Base-by-base conservation (phyloP, 2,329 filamentous ascomycete species). In the Macrophomina pseudophaseolina region DNA sequence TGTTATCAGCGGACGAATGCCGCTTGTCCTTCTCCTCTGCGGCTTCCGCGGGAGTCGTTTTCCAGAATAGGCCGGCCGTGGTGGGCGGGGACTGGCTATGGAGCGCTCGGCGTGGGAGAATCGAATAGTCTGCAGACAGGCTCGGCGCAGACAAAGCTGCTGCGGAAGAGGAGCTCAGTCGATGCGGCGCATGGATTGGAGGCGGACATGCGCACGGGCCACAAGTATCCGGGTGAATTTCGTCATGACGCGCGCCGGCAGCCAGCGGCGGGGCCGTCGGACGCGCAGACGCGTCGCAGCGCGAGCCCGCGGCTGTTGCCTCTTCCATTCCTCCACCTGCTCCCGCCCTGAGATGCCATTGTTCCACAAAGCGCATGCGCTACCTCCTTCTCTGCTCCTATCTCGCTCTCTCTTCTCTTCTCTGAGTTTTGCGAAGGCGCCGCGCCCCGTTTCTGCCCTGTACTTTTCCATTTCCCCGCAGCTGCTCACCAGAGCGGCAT, bases 221-320 rank as follows among this genome's bases (percentile, higher is more conserved):
- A 46, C 12, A 3, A 8, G 35, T 16, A 5, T 40, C 14, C 14
- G 40, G 53, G 44, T 28, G 42, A 14, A 49, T 62, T 49, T 28
- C 58, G 58, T 49, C 58, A 62, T 49, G 44, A 49, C 68, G 60
- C 62, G 18, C 58, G 68, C 67, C 53, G 67, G 69, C 54, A 56
- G 18, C 44, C 48, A 14, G 49, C 28, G 28, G 18, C 60, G 69
- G 23, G 23, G 23, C 23, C 23, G 73, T 72, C 74, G 71, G 69
- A 78, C 77, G 76, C 74, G 62, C 69, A 60, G 71, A 68, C 72
- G 71, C 71, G 71, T 72, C 72, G 40, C 32, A 33, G 51, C 48
- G 40, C 48, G 48, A 64, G 23, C 40, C 40, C 46, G 70, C 71
- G 71, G 72, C 72, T 70, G 66, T 69, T 70, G 68, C 68, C 69